Evolutionary conservation across 176 grass and related monocot genomes (phyloP).

Genomic region (Metroxylon sagu): DNA sequence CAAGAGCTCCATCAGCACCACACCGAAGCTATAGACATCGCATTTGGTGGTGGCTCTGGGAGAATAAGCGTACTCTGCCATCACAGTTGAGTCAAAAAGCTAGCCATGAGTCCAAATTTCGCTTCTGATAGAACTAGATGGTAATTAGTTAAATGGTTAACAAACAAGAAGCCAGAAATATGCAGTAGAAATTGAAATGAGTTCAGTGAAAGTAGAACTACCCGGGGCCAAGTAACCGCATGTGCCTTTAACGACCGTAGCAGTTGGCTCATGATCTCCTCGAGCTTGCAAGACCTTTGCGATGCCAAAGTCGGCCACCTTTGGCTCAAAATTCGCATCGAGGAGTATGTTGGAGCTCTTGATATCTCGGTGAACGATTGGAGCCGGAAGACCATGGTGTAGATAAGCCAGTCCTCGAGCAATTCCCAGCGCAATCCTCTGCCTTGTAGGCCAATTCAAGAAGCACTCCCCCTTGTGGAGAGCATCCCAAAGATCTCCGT

Average conservation of each 20-base stretch:
- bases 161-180: too few species aligned
- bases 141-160: too few species aligned
- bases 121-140: too few species aligned
- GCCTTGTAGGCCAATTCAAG: constrained; percentile 81
- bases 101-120: too few species aligned
- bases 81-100: background rate
- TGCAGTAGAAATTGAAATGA: too few species aligned
- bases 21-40: constrained; percentile 50
- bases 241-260: constrained; percentile 67
- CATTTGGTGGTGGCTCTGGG: constrained; percentile 75
- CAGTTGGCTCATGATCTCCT: constrained; percentile 28
- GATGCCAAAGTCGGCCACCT: constrained; percentile 94
- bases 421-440: constrained; percentile 57
- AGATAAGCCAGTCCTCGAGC: constrained; percentile 89
- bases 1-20: constrained; percentile 68
- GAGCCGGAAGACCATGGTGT: constrained; percentile 62
- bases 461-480: constrained; percentile 58
- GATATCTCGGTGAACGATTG: constrained; percentile 91
- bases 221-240: constrained; percentile 88
- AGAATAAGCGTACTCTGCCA: constrained; percentile 84
- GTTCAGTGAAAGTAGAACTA: background rate
- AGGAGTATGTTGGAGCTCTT: constrained; percentile 95
- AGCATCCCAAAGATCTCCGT: constrained; percentile 86
- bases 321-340: constrained; percentile 79
- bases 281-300: constrained; percentile 67